phyloP scores from a whole-genome alignment of 176 grass and related monocot genomes.

The Carex cristatella region DNA sequence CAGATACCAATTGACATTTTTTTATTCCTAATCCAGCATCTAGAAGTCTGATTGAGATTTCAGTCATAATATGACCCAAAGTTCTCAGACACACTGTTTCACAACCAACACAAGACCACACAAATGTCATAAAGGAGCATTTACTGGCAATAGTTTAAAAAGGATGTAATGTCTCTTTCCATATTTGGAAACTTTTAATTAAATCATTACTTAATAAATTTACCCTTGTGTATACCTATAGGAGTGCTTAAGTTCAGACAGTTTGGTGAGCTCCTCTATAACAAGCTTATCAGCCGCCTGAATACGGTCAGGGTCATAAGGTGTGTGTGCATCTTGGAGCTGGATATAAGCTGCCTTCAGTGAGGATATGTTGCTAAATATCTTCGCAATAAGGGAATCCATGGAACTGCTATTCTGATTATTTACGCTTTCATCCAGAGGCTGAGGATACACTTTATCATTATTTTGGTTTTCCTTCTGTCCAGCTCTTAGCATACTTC shows the following conservation, averaged over 20 bases:
- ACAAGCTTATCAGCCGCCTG: conserved; percentile 83
- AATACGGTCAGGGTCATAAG: conserved; percentile 88
- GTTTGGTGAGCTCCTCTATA: conserved; percentile 81
- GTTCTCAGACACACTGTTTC: not conserved
- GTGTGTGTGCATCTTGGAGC: conserved; percentile 94
- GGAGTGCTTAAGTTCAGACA: conserved; percentile 93
- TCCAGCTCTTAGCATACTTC: conserved; percentile 38
- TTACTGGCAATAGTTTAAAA: not conserved
- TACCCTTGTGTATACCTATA: conserved; percentile 35
- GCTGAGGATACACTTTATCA: conserved; percentile 94
- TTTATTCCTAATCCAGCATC: too few species aligned
- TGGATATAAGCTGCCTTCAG: conserved; percentile 86
- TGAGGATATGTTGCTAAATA: conserved; percentile 93
- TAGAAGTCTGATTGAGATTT: not conserved
- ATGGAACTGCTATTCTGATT: conserved; percentile 58
- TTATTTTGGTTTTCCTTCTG: conserved; percentile 81
- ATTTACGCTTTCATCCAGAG: conserved; percentile 59
- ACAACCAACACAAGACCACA: not conserved
- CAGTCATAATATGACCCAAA: not conserved
- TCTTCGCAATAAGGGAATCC: conserved; percentile 58
- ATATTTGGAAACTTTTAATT: not conserved
- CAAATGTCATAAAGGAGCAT: not conserved
- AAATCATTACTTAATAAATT: not conserved
- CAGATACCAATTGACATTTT: too few species aligned
- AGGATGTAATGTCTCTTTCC: not conserved